Base-by-base conservation (phyloP, 345 rosid species). In the Dovyalis caffra region DNA sequence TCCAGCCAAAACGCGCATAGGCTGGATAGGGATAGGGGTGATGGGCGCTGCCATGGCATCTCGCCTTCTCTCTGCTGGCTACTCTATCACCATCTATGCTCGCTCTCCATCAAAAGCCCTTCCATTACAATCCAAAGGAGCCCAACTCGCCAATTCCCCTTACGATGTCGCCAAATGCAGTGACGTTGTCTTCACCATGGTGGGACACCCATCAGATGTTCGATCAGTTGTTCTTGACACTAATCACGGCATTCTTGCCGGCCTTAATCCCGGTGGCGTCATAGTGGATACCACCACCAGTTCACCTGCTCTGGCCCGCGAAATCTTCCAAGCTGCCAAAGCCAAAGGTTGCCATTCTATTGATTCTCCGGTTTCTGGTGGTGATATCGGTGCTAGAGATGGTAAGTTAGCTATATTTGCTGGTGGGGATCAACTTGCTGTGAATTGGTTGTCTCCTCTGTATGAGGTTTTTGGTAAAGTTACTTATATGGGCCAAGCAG, bases 31-130 rank as follows among this genome's bases (percentile, higher is more conserved):
- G 28, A 86, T 91, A 76, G 97, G 98, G 31, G 84, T 91, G 1
- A 92, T 91, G 97, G 97, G 98, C 33, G 87, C 89, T 0, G 88
- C 97, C 26, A 91, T 91, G 95, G 97, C 90, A n/a, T 73, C 93
- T 28, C 97, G 87, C 80, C 81, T 94, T 74, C 86, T 92, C 74
- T 68, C 90, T 15, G 89, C 92, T 25, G 94, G 97, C 64, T 92
- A 90, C 79, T 69, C 76, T 5, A 74, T 92, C 78, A 80, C 90
- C 68, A 18, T 90, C 80, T 94, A 88, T 76, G 90, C 93, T 69
- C 97, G 98, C 43, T 74, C 75, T 51, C 92, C 83, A 1, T 83
- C 90, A 2, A 94, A 89, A 47, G 81, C 93, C 72, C 65, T 73
- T n/a, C 66, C 83, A 20, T 87, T 92, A n/a, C 88, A 80, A 40